Conservation (phyloP, 257 asterid species). For the Schizonepeta tenuifolia region DNA sequence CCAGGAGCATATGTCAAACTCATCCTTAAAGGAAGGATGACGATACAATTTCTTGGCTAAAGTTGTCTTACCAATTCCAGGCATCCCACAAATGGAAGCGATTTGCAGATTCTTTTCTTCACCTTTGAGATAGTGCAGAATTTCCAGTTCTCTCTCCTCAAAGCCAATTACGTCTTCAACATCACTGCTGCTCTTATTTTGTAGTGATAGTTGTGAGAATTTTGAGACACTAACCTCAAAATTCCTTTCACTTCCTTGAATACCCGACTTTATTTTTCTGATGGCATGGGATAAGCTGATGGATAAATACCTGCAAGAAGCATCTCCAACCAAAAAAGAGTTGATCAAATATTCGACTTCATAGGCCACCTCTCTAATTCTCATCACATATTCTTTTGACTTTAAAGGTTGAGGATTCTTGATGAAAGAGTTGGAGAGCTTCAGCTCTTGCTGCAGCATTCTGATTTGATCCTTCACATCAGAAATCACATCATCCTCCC, state of each 20-base stretch:
- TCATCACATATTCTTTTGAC: not conserved
- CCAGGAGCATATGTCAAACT: conserved; percentile 34
- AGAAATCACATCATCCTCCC: not conserved
- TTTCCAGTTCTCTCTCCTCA: not conserved
- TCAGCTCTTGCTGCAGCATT: conserved; percentile 10
- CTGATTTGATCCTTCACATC: conserved; percentile 23
- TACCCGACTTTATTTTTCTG: not conserved
- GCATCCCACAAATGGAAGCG: conserved; percentile 42
- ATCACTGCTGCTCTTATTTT: not conserved
- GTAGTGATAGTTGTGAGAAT: not conserved
- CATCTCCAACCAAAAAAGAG: conserved; percentile 26
- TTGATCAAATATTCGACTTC: conserved; percentile 33
- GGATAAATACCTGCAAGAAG: conserved; percentile 17
- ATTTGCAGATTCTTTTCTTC: not conserved
- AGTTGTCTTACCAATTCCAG: conserved; percentile 40
- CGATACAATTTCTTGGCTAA: conserved; percentile 38
- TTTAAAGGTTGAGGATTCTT: not conserved
- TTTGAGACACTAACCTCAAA: not conserved
- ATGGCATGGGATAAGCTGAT: conserved; percentile 15
- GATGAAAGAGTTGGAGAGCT: not conserved
- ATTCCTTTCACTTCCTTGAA: not conserved
- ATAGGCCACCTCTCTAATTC: conserved; percentile 27
- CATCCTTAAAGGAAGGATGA: conserved; percentile 9
- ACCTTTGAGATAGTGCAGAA: conserved; percentile 3
- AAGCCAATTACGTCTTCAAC: conserved; percentile 32